Conservation (phyloP, 2,329 filamentous ascomycete genomes). For the Lasiodiplodia gonubiensis region DNA sequence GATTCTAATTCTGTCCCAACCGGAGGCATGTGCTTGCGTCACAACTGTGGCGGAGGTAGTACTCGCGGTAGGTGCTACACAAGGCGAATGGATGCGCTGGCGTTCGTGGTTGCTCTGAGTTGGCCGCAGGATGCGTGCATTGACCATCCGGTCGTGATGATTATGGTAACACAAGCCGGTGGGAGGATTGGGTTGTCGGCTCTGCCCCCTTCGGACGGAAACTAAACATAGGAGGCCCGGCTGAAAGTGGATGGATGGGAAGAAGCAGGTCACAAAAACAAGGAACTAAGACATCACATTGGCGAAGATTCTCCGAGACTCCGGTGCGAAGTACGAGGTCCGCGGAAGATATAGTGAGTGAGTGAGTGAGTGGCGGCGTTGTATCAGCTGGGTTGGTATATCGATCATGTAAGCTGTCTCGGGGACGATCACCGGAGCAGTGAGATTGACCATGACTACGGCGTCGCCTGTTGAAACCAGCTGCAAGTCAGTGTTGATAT, state of each 20-base stretch:
- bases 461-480: constrained; percentile 23
- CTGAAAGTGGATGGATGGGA: neutral
- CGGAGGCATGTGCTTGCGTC: neutral
- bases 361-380: neutral
- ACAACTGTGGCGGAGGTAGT: neutral
- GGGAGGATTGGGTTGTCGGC: neutral
- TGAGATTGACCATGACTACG: constrained; percentile 11
- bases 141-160: neutral
- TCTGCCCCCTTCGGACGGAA: neutral
- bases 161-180: neutral
- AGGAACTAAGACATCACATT: constrained; percentile 6
- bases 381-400: constrained; percentile 8
- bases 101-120: neutral
- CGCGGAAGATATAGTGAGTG: neutral
- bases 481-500: constrained; percentile 22
- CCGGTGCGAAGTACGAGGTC: neutral
- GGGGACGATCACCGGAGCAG: constrained; percentile 4
- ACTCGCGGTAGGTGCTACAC: constrained; percentile 3
- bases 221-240: neutral
- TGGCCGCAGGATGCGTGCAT: neutral
- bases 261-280: constrained; percentile 11
- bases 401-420: constrained; percentile 11
- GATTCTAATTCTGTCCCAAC: neutral
- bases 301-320: constrained; percentile 3
- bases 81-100: neutral